These are phyloP conservation scores for Sporothrix phasma DNA, from an alignment of 2,329 filamentous ascomycete genomes.

Conservation along the genomic window DNA sequence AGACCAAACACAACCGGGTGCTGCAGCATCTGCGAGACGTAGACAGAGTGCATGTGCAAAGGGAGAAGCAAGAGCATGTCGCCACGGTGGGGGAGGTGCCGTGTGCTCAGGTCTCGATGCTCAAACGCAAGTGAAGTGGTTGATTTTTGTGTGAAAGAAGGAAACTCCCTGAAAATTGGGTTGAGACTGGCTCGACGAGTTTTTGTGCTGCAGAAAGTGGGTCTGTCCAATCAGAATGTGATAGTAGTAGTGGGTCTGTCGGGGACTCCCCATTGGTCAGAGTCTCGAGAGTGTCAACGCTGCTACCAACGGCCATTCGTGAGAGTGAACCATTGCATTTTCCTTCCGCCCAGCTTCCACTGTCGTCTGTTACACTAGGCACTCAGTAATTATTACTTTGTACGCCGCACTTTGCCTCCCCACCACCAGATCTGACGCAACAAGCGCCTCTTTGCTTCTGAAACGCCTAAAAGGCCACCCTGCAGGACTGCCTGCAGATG, in stretches of 20 bases:
- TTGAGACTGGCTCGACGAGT: not conserved
- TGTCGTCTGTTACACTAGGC: too few species aligned
- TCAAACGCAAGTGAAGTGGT: not conserved
- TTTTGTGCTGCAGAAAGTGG: not conserved
- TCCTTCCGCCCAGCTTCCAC: not conserved
- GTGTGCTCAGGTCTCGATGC: not conserved
- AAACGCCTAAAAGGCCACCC: constrained; percentile 11
- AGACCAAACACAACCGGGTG: not conserved
- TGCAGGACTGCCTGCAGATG: constrained; percentile 13
- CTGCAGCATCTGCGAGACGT: constrained; percentile 11
- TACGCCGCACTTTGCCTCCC: too few species aligned
- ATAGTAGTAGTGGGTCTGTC: not conserved
- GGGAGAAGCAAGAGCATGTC: constrained; percentile 10
- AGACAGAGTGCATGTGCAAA: not conserved
- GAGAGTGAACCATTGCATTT: not conserved
- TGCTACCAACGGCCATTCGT: not conserved
- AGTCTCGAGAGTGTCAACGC: too few species aligned
- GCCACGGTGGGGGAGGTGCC: not conserved
- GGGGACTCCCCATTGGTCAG: not conserved
- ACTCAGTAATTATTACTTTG: too few species aligned
- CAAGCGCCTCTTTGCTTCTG: constrained; percentile 8
- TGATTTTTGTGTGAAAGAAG: not conserved
- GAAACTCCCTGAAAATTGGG: not conserved
- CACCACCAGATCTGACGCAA: not conserved
- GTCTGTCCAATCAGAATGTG: not conserved